Evolutionary conservation across 2,329 filamentous ascomycete genomes (phyloP).

Genomic region (Diaporthe caulivora): DNA sequence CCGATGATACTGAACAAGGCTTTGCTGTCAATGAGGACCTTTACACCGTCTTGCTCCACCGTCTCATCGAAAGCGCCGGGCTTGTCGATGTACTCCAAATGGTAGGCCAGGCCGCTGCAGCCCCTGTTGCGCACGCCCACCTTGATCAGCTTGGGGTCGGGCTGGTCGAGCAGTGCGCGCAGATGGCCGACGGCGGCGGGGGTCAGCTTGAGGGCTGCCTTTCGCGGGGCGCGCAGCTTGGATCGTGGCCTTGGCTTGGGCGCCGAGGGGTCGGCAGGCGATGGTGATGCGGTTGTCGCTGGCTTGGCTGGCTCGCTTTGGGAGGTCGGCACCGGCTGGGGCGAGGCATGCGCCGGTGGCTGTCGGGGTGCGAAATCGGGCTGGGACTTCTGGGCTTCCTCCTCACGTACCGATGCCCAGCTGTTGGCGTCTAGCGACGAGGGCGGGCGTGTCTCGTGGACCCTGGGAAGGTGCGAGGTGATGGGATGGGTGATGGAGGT

Average conservation of each 20-base stretch:
- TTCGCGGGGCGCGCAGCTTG: constrained; percentile 80
- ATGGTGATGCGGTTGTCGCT: constrained; percentile 36
- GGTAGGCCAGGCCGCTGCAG: constrained; percentile 93
- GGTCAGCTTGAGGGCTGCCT: constrained; percentile 91
- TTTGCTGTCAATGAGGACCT: constrained; percentile 96
- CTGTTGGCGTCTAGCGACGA: constrained; percentile 44
- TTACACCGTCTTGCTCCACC: constrained; percentile 96
- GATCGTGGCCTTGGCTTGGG: constrained; percentile 62
- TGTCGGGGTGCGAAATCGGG: constrained; percentile 52
- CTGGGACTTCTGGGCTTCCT: constrained; percentile 76
- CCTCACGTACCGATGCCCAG: constrained; percentile 67
- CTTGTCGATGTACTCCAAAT: constrained; percentile 95
- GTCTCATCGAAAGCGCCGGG: constrained; percentile 88
- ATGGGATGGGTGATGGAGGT: constrained; percentile 60
- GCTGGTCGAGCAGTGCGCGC: constrained; percentile 81
- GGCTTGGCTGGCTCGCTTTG: constrained; percentile 18
- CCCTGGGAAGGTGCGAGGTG: constrained; percentile 56
- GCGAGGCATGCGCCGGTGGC: constrained; percentile 46
- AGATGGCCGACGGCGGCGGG: constrained; percentile 84
- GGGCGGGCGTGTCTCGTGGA: constrained; percentile 66
- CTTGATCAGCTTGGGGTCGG: constrained; percentile 91
- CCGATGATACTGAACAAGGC: constrained; percentile 98
- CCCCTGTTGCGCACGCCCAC: constrained; percentile 95
- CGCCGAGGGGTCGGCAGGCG: constrained; percentile 59
- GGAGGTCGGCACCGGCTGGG: constrained; percentile 28